Base-by-base conservation (phyloP, 805 yeast genomes). In the Sugiyamaella qingdaonensis region DNA sequence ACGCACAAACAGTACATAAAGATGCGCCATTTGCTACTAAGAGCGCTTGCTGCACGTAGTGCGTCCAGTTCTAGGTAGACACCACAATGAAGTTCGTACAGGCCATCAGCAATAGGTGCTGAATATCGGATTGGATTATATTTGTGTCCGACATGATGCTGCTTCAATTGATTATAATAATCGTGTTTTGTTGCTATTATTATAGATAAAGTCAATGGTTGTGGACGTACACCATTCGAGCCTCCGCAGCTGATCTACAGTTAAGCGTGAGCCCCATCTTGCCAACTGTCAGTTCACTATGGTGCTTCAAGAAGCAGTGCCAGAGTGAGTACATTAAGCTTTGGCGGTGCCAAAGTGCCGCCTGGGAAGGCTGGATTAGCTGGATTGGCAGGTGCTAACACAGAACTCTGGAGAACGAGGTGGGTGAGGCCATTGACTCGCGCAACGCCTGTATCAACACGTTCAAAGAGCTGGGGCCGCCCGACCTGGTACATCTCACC, bases 391-490 rank as follows among this genome's bases (percentile, higher is more conserved):
- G 9, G 13, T 31, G 16, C 58, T 53, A 48, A 47, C 54, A 66
- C 14, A 71, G 74, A 48, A 71, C 79, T 27, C 64, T 70, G 36
- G 88, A 83, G 62, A 65, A 60, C n/a, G 68, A 70, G 13, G 68
- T 74, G 13, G 82, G 83, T 1, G 80, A 78, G 53, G 72, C 83
- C n/a, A 65, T 83, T 24, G 75, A 73, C 13, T 68, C 74, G n/a
- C 72, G 88, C 48, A 76, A 80, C 2, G 62, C 65, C 2, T 58
- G 73, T 0, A 58, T 82, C 19, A 62, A 74, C 0, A 62, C 73
- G 8, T 77, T 76, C 55, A 55, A 52, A 24, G 83, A 82, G n/a
- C 63, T 85, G 19, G 95, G 95, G 0, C 88, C 90, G 1, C 85
- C 90, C 2, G 95, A 87, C 67, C 70, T 86, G 53, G 81, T 84